A percentile compares a stretch with the other conserved stretches of the same genome.
Evolutionary conservation across 257 asterid species (phyloP).

Genomic region (Solanum peruvianum): DNA sequence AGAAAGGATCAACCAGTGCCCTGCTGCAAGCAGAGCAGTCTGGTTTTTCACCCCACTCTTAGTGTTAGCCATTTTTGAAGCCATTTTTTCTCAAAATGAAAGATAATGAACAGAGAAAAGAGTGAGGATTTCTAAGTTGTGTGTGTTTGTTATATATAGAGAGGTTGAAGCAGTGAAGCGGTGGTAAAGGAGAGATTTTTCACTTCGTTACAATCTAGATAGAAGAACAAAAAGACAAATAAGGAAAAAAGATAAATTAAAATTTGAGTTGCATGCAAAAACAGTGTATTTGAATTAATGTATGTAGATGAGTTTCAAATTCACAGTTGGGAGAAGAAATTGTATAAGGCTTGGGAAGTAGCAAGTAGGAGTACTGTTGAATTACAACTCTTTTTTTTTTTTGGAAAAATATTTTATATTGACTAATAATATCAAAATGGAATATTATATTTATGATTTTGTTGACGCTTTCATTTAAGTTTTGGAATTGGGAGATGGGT

Average conservation of each 20-base stretch:
- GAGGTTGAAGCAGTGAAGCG: background rate
- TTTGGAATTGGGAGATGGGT: background rate
- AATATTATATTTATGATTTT: background rate
- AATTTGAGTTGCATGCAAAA: background rate
- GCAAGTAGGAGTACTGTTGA: background rate
- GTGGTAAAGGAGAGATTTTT: background rate
- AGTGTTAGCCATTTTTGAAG: background rate
- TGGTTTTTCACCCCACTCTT: background rate
- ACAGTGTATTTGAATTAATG: background rate
- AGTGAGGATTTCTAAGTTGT: background rate
- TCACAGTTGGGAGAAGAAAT: background rate
- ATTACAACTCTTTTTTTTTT: background rate
- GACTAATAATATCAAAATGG: background rate
- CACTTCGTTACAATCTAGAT: background rate
- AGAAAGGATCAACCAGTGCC: slow-evolving; percentile 13
- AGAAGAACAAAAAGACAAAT: background rate
- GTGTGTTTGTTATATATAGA: background rate
- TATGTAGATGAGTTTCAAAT: background rate
- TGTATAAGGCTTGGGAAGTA: background rate
- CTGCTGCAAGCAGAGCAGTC: background rate
- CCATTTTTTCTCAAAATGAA: background rate
- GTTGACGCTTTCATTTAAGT: background rate
- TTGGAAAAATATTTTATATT: background rate
- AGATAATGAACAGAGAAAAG: background rate
- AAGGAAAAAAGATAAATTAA: background rate